These are phyloP conservation scores for Asterella californica DNA, from an alignment of 225 moss, liverwort and hornwort species.

Conservation along the genomic window DNA sequence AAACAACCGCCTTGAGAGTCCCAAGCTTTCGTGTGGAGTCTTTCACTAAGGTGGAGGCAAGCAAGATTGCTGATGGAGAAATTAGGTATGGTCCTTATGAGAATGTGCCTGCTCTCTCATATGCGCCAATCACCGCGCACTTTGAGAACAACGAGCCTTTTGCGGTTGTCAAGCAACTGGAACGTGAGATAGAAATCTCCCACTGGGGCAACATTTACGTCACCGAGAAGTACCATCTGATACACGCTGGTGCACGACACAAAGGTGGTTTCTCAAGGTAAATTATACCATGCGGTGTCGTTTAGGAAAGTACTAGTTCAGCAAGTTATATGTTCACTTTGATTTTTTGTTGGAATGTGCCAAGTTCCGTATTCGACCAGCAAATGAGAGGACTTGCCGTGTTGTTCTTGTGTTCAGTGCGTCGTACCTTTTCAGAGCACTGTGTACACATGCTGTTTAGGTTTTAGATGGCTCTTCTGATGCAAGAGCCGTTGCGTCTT, in stretches of 20 bases:
- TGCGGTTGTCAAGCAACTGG: conserved; percentile 77
- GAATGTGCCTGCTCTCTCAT: conserved; percentile 42
- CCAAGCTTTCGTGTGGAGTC: conserved; percentile 60
- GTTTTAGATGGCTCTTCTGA: not conserved
- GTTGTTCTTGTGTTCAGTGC: not conserved
- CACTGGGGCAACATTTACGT: conserved; percentile 90
- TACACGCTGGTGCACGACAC: conserved; percentile 71
- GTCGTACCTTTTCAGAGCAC: not conserved
- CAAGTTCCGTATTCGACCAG: not conserved
- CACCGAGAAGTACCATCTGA: conserved; percentile 78
- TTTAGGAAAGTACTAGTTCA: too few relatives aligned
- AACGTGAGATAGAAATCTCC: conserved; percentile 81
- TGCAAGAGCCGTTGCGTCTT: not conserved
- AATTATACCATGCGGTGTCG: not conserved
- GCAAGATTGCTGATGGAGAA: conserved; percentile 57
- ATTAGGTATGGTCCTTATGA: conserved; percentile 82
- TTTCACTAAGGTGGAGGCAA: conserved; percentile 59
- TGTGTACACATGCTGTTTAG: not conserved
- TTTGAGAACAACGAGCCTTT: conserved; percentile 87
- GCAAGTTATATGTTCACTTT: not conserved
- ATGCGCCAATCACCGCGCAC: conserved; percentile 56
- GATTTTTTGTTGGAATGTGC: not conserved
- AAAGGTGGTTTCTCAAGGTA: conserved; percentile 84
- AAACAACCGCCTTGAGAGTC: conserved; percentile 52
- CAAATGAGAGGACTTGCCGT: not conserved